Evolutionary conservation across 2,329 filamentous ascomycete genomes (phyloP).

Genomic region (Septoria petroselini): DNA sequence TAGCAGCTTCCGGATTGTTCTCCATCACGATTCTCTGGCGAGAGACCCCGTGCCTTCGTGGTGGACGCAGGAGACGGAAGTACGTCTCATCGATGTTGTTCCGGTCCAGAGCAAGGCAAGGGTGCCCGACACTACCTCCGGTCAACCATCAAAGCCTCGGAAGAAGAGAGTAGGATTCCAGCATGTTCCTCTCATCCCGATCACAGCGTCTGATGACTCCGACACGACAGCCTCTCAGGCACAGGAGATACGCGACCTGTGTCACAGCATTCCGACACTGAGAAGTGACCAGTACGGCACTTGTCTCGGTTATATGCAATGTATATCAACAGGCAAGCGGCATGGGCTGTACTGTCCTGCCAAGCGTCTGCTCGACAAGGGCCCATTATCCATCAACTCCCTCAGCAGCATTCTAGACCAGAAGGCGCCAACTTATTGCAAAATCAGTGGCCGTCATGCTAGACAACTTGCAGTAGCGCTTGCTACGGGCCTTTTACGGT

Average conservation of each 20-base stretch:
- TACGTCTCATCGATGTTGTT: neutral
- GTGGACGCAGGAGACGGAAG: slow-evolving; percentile 11
- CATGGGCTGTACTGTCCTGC: slow-evolving; percentile 18
- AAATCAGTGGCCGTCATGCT: neutral
- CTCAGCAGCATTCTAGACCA: slow-evolving; percentile 8
- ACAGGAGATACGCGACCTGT: slow-evolving; percentile 16
- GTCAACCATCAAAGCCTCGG: neutral
- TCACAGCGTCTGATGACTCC: neutral
- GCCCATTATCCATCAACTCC: neutral
- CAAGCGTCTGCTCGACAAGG: slow-evolving; percentile 8
- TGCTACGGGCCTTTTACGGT: slow-evolving; percentile 14
- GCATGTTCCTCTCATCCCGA: neutral
- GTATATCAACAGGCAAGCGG: slow-evolving; percentile 7
- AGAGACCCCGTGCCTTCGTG: neutral
- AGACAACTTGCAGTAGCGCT: slow-evolving; percentile 13
- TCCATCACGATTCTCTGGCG: slow-evolving; percentile 5
- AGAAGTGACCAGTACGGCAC: slow-evolving; percentile 7
- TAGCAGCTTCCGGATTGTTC: slow-evolving; percentile 8
- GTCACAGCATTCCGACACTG: slow-evolving; percentile 4
- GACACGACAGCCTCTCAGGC: neutral
- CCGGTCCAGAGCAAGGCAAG: neutral
- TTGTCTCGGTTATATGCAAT: slow-evolving; percentile 16
- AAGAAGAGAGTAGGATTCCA: slow-evolving; percentile 1
- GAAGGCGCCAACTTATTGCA: neutral
- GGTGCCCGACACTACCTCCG: neutral